Conservation (phyloP, 1,139 yeast species). For the Pichia sp. region DNA sequence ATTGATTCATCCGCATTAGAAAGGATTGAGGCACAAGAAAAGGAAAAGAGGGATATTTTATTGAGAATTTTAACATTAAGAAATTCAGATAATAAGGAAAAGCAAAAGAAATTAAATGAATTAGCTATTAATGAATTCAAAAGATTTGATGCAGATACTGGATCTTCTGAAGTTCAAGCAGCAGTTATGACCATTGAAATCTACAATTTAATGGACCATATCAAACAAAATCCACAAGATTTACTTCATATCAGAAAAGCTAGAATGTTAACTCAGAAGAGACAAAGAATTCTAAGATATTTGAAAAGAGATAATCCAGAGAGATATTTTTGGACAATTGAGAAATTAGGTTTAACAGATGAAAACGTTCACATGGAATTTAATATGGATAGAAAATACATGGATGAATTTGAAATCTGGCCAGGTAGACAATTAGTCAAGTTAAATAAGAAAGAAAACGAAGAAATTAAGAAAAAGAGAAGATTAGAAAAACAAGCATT, state of each 20-base stretch:
- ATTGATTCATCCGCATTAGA: constrained; percentile 30
- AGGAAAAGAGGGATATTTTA: constrained; percentile 60
- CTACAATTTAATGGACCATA: constrained; percentile 70
- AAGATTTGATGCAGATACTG: constrained; percentile 85
- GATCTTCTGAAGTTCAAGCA: constrained; percentile 93
- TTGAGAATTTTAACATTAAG: constrained; percentile 66
- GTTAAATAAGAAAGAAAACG: constrained; percentile 39
- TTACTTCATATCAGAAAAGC: constrained; percentile 59
- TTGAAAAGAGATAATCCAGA: constrained; percentile 74
- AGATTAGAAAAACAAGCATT: constrained; percentile 36
- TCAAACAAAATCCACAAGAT: constrained; percentile 70
- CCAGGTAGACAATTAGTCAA: constrained; percentile 47
- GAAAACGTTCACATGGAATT: constrained; percentile 73
- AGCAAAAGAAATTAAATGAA: constrained; percentile 49
- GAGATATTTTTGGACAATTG: constrained; percentile 77
- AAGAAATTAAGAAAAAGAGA: constrained; percentile 36
- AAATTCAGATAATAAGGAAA: constrained; percentile 59
- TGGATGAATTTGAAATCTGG: constrained; percentile 81
- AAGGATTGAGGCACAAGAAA: constrained; percentile 34
- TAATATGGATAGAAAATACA: constrained; percentile 74
- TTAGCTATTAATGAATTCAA: constrained; percentile 75
- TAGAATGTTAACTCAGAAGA: constrained; percentile 78
- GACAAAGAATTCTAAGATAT: constrained; percentile 78
- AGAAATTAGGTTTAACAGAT: constrained; percentile 82
- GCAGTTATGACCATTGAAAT: constrained; percentile 81